phyloP scores from a whole-genome alignment of 345 rosid genomes.

The Eucalyptus regnans region DNA sequence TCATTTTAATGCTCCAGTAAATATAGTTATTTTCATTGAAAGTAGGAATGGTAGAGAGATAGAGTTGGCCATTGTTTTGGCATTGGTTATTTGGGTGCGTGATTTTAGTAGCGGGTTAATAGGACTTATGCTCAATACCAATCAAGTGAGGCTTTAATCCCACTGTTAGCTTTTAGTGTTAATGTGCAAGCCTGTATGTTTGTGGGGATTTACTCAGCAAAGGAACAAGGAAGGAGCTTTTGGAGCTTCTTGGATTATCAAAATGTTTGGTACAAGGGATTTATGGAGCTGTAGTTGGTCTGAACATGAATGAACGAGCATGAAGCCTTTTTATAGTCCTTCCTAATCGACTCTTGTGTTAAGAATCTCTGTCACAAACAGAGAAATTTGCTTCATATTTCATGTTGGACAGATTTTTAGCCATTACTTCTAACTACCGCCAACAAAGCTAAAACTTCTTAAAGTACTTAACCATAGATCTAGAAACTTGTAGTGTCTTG shows the following conservation, averaged over 20 bases:
- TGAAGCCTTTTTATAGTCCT: neutral
- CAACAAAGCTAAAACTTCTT: neutral
- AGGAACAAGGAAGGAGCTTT: neutral
- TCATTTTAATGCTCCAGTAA: too few relatives aligned
- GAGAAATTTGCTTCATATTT: too few relatives aligned
- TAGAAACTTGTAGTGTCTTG: neutral
- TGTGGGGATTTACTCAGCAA: too few relatives aligned
- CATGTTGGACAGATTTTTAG: too few relatives aligned
- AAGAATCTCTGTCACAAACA: neutral
- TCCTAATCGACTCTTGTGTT: neutral
- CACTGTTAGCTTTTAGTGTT: neutral
- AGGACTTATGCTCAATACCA: neutral
- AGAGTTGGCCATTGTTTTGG: neutral
- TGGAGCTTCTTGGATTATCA: neutral
- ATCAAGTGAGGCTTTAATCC: neutral
- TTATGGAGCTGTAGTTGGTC: neutral
- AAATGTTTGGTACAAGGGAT: neutral
- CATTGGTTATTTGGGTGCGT: neutral
- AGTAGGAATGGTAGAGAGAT: too few relatives aligned
- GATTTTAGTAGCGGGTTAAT: neutral
- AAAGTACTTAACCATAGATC: neutral
- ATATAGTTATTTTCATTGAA: too few relatives aligned
- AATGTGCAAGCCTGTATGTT: neutral
- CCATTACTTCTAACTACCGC: neutral
- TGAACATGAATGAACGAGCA: neutral